Evolutionary conservation across 169 alveolate genomes (phyloP).

Genomic region (Plasmodium vinckei): DNA sequence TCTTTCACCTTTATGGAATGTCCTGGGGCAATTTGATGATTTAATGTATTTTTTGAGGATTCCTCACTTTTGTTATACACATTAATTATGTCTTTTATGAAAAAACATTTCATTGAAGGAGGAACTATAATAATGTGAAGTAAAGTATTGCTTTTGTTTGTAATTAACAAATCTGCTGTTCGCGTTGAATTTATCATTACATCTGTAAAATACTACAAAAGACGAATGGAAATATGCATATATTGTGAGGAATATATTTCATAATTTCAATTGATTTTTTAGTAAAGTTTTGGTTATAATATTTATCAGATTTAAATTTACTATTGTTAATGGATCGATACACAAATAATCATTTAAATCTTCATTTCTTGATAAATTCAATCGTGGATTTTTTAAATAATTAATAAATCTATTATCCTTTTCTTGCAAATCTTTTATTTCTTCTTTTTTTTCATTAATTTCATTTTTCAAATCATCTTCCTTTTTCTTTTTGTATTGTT

Average conservation of each 20-base stretch:
- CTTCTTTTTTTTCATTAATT: slow-evolving; percentile 52
- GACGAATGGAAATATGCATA: not conserved
- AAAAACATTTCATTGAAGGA: slow-evolving; percentile 37
- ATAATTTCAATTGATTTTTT: too few relatives aligned
- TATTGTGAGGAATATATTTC: too few relatives aligned
- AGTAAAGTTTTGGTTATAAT: not conserved
- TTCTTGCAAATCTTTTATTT: slow-evolving; percentile 49
- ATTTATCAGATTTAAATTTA: slow-evolving; percentile 1
- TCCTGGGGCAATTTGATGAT: slow-evolving; percentile 75
- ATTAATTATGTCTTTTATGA: slow-evolving; percentile 67
- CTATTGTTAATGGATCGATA: slow-evolving; percentile 46
- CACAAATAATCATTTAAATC: slow-evolving; percentile 57
- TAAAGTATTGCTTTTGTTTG: slow-evolving; percentile 54
- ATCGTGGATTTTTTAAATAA: slow-evolving; percentile 71
- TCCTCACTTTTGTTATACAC: slow-evolving; percentile 61
- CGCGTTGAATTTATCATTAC: slow-evolving; percentile 14
- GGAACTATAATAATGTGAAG: slow-evolving; percentile 63
- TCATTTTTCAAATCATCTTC: slow-evolving; percentile 70
- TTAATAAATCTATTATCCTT: slow-evolving; percentile 47
- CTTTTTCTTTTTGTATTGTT: slow-evolving; percentile 56
- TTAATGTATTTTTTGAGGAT: slow-evolving; percentile 44
- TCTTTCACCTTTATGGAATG: slow-evolving; percentile 55
- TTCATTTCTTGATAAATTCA: slow-evolving; percentile 50
- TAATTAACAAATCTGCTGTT: slow-evolving; percentile 41
- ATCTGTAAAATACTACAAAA: slow-evolving; percentile 40